Evolutionary conservation across 768 basidiomycete genomes (phyloP), one percentile per base, ranked within the genome.

Genomic region (Boletus sp.): DNA sequence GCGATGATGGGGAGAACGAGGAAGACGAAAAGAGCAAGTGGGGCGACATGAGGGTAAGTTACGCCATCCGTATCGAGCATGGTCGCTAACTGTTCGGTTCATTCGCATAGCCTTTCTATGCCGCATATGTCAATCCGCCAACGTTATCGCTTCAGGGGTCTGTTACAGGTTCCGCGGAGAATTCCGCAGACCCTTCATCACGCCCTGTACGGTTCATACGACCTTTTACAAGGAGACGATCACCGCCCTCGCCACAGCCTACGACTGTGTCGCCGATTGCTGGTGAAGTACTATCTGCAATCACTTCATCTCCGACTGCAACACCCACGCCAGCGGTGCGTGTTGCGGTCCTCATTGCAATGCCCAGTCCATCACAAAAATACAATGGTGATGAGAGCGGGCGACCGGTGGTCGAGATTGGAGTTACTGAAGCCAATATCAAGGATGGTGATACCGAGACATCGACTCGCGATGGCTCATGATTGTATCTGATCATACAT

Each of bases 261-360:
- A 39, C 15, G 7, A 49, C 52, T 4, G 62, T 17, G 20, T 54
- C 42, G 8, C 55, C 55, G 17, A 53, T 50, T 35, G 41, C 50
- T 12, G 28, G 56, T 17, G 42, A 46, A 48, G 17, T 37, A 3
- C 17, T 17, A 1, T 32, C 55, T 28, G 29, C 42, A 32, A 17
- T 64, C 14, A 39, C 60, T 57, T 42, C 55, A 52, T 55, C 64
- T 49, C 57, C 59, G 49, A 10, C 49, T 47, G 14, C 33, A 47
- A 24, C 50, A 14, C 5, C 57, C 29, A 50, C 65, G 47, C 59
- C 71, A 35, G 54, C 64, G 44, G 66, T 80, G 28, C 71, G 69
- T 36, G 70, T 80, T 32, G 73, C 76, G 0, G 77, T 80, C 17
- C 66, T 80, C 33, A 75, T 80, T 40, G 78, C 79, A 5, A 78